phyloP scores from a whole-genome alignment of 2,329 filamentous ascomycete species.

The Colletotrichum viniferum region DNA sequence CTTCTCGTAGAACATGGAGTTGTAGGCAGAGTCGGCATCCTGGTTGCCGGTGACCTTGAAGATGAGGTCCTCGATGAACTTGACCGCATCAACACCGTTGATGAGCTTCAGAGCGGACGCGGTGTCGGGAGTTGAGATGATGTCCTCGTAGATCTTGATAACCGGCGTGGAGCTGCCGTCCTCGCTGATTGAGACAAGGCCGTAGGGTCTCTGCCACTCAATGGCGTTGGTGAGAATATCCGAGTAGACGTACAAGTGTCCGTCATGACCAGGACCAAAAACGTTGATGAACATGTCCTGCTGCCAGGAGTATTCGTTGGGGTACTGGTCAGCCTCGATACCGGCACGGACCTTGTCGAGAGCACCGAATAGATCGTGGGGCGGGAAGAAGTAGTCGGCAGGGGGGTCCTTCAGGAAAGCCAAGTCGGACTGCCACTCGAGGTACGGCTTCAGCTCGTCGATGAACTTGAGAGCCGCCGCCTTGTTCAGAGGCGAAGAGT shows the following conservation, averaged over 20 bases:
- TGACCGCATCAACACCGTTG: constrained; percentile 27
- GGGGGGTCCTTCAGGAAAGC: constrained; percentile 56
- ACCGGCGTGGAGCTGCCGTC: constrained; percentile 38
- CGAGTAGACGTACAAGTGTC: constrained; percentile 43
- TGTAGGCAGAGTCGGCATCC: constrained; percentile 36
- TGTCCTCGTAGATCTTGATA: constrained; percentile 50
- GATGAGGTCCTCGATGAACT: constrained; percentile 24
- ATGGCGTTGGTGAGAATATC: constrained; percentile 41
- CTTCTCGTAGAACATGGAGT: constrained; percentile 39
- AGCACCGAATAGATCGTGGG: constrained; percentile 40
- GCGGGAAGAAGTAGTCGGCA: constrained; percentile 49
- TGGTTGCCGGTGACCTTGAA: constrained; percentile 22
- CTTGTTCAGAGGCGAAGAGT: constrained; percentile 39
- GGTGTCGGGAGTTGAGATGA: constrained; percentile 28
- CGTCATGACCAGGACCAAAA: constrained; percentile 42
- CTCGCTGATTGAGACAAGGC: constrained; percentile 44
- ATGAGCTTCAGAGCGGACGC: constrained; percentile 26
- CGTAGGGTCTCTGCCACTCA: constrained; percentile 35
- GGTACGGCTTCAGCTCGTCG: constrained; percentile 40
- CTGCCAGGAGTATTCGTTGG: constrained; percentile 45
- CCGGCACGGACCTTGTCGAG: constrained; percentile 34
- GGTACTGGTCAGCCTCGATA: constrained; percentile 36
- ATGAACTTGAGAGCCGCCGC: constrained; percentile 36
- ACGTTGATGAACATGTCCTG: constrained; percentile 39
- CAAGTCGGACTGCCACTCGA: constrained; percentile 51